Evolutionary conservation across 1,139 yeast species (phyloP).

Genomic region (Blastobotrys capitulatus): DNA sequence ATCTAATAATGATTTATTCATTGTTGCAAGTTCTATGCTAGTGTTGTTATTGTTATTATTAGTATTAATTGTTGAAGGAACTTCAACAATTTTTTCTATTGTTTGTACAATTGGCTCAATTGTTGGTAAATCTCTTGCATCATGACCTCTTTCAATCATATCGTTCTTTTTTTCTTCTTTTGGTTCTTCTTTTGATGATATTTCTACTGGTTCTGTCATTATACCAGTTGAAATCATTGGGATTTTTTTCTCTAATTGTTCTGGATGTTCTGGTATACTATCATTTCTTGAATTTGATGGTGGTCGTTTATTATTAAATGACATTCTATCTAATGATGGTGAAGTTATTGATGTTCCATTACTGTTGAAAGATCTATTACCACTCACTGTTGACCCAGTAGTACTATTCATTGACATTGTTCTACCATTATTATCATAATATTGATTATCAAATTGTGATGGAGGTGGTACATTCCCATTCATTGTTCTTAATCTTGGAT

Average conservation of each 20-base stretch:
- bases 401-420: constrained; percentile 1
- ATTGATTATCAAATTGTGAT: too few relatives aligned
- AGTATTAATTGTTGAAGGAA: background rate
- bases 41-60: background rate
- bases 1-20: constrained; percentile 27
- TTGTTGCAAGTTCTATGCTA: constrained; percentile 11
- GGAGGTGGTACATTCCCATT: constrained; percentile 1
- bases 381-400: background rate
- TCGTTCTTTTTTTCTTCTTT: background rate
- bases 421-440: background rate
- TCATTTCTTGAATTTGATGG: background rate
- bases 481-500: background rate
- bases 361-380: background rate
- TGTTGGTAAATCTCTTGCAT: constrained; percentile 3
- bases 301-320: background rate
- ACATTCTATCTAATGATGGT: constrained; percentile 2
- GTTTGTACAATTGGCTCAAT: constrained; percentile 5
- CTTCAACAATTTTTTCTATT: background rate
- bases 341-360: background rate
- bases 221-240: constrained; percentile 20
- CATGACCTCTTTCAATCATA: constrained; percentile 3
- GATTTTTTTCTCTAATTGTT: background rate
- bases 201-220: constrained; percentile 21
- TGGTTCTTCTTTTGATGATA: background rate
- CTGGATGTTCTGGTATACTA: constrained; percentile 9